A percentile compares a stretch with the other conserved stretches of the same genome.
Conservation (phyloP, 2,329 filamentous ascomycete species). For the Aspergillus ruber region DNA sequence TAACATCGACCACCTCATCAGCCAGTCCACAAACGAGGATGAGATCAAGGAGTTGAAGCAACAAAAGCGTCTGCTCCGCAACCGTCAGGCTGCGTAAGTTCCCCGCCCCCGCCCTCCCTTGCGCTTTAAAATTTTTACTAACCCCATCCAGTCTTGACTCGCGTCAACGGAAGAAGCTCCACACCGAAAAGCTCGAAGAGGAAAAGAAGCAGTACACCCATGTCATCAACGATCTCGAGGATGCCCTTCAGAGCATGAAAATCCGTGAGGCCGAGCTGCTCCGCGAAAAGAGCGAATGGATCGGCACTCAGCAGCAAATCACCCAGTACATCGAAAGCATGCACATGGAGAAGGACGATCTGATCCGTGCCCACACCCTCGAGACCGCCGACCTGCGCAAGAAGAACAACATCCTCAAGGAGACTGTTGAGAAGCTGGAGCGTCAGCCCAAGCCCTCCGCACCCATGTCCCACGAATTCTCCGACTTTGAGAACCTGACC, state of each 20-base stretch:
- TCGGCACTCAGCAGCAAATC: conserved; percentile 67
- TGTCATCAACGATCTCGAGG: conserved; percentile 70
- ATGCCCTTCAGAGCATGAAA: conserved; percentile 64
- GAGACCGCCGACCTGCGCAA: conserved; percentile 89
- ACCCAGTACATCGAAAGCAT: conserved; percentile 69
- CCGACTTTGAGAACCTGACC: conserved; percentile 74
- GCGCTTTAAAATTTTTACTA: conserved; percentile 6
- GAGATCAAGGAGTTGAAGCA: conserved; percentile 98
- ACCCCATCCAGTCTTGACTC: conserved; percentile 65
- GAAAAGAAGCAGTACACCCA: conserved; percentile 89
- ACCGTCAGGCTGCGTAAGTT: conserved; percentile 91
- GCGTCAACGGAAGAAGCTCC: conserved; percentile 93
- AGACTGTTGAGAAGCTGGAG: conserved; percentile 48
- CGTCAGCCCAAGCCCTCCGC: conserved; percentile 41
- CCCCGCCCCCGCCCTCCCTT: conserved; percentile 9
- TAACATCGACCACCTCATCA: conserved; percentile 92
- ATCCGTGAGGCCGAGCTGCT: conserved; percentile 49
- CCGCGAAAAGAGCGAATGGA: conserved; percentile 56
- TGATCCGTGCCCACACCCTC: conserved; percentile 79
- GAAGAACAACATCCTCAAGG: conserved; percentile 78
- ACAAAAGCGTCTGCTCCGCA: conserved; percentile 89
- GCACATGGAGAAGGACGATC: conserved; percentile 82
- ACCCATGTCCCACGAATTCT: conserved; percentile 59
- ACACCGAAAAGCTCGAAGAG: conserved; percentile 92
- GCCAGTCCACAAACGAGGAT: conserved; percentile 71